Conservation (phyloP, 768 basidiomycete species). For the Kondoa subrosea region DNA sequence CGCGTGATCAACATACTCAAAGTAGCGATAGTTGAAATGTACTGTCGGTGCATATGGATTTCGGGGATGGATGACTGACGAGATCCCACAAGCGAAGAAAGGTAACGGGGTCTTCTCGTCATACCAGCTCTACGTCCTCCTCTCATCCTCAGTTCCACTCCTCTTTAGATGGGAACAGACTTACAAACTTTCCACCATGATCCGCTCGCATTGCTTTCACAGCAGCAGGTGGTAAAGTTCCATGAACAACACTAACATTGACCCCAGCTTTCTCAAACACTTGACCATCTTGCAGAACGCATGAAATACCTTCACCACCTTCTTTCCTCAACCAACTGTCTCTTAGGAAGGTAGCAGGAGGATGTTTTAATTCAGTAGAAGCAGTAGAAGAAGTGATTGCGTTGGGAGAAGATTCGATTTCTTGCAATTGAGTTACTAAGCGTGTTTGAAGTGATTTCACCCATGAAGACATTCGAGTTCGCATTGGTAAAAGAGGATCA, state of each 20-base stretch:
- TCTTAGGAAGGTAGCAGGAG: slow-evolving; percentile 19
- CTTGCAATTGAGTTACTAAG: slow-evolving; percentile 61
- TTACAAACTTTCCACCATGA: slow-evolving; percentile 37
- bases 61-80: slow-evolving; percentile 79
- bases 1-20: slow-evolving; percentile 52
- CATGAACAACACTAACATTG: slow-evolving; percentile 82
- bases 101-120: slow-evolving; percentile 48
- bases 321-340: slow-evolving; percentile 32
- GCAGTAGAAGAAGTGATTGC: not conserved
- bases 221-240: slow-evolving; percentile 66
- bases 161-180: slow-evolving; percentile 7
- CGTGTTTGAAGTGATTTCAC: slow-evolving; percentile 57
- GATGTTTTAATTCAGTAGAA: not conserved
- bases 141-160: slow-evolving; percentile 34
- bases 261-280: slow-evolving; percentile 90
- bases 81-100: slow-evolving; percentile 83
- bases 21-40: slow-evolving; percentile 93
- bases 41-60: slow-evolving; percentile 88
- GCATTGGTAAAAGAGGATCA: slow-evolving; percentile 41
- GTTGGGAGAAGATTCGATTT: slow-evolving; percentile 53
- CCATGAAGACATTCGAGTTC: slow-evolving; percentile 57
- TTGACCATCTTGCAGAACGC: slow-evolving; percentile 48
- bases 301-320: slow-evolving; percentile 63
- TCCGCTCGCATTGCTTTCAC: slow-evolving; percentile 90
- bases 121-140: slow-evolving; percentile 28